Base-by-base conservation (phyloP, 257 asterid genomes). In the Solanum boliviense region DNA sequence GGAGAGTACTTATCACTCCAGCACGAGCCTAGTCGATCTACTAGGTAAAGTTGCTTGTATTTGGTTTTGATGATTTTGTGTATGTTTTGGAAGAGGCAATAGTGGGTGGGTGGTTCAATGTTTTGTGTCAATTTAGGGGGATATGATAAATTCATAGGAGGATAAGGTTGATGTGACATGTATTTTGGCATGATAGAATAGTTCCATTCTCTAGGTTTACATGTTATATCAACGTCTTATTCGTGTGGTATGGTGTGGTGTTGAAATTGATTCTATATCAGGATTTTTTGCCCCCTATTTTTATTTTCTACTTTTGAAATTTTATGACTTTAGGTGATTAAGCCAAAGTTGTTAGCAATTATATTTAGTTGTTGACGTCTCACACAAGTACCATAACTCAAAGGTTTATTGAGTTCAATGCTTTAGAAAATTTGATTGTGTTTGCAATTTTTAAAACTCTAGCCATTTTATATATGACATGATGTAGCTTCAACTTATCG, bases 161-260 rank as follows among this genome's bases (percentile, higher is more conserved):
- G 85, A 81, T 81, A 46, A 44, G 10, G 25, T 29, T 81, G 85
- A 81, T 81, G 70, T 81, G 85, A 48, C 21, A 29, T 25, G 38
- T 81, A 81, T 81, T 48, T 81, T 29, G 85, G 52, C 70, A 48
- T 29, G 29, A 82, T 48, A 9, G 70, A 29, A 31, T 46, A 46
- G 39, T 81, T 44, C 29, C 67, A 16, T 10, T 81, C 39, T 46
- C 35, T 81, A 46, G 65, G 65, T 44, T 41, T 78, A 25, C 15
- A 13, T 81, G 29, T 44, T 81, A 46, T 46, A 27, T 27, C 38
- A 27, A 16, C 23, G 65, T 41, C 65, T 41, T 44, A 13, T 44
- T 79, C 85, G 15, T 27, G 65, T 18, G 65, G 15, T 8, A 21
- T 56, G 65, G 65, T 56, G 10, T 56, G 67, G 27, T 25, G 15